Conservation (phyloP, 495 filamentous ascomycete species). For the Talaromyces adpressus region DNA sequence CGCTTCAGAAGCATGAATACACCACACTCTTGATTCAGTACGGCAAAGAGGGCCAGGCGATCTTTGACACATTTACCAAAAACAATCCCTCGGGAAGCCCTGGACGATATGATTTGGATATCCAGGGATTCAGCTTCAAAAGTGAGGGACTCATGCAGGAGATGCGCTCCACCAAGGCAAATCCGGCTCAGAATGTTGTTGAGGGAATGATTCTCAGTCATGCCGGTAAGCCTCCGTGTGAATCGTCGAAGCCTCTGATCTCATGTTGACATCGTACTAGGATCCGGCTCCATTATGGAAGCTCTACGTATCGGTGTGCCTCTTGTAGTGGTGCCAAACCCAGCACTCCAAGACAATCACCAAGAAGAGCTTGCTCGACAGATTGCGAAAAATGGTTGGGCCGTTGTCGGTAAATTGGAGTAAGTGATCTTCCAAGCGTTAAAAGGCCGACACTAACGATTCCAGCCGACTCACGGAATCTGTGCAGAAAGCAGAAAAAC, state of each 20-base stretch:
- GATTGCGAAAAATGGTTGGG: slow-evolving; percentile 61
- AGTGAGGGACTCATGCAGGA: slow-evolving; percentile 46
- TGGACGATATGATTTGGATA: slow-evolving; percentile 34
- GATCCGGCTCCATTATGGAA: slow-evolving; percentile 84
- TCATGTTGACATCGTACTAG: slow-evolving; percentile 31
- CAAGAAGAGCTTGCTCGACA: slow-evolving; percentile 78
- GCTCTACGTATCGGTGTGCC: slow-evolving; percentile 60
- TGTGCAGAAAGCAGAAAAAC: slow-evolving; percentile 33
- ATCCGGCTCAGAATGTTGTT: slow-evolving; percentile 11
- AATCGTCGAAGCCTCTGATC: background rate
- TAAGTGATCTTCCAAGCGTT: slow-evolving; percentile 25
- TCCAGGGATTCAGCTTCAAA: slow-evolving; percentile 62
- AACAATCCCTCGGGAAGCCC: slow-evolving; percentile 12
- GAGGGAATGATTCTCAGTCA: slow-evolving; percentile 74
- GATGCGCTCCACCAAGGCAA: slow-evolving; percentile 44
- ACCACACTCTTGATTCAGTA: slow-evolving; percentile 69
- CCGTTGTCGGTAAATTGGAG: slow-evolving; percentile 59
- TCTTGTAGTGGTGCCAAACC: slow-evolving; percentile 82
- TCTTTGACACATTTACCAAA: slow-evolving; percentile 34
- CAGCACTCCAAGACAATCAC: slow-evolving; percentile 78
- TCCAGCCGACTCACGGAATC: slow-evolving; percentile 29
- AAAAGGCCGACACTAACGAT: background rate
- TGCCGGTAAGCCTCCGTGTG: slow-evolving; percentile 53
- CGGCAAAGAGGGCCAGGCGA: slow-evolving; percentile 49
- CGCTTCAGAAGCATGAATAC: slow-evolving; percentile 49